Percentiles rank a stretch among this genome's conserved stretches.
phyloP scores from a whole-genome alignment of 2,329 filamentous ascomycete genomes.

The Canariomyces notabilis region DNA sequence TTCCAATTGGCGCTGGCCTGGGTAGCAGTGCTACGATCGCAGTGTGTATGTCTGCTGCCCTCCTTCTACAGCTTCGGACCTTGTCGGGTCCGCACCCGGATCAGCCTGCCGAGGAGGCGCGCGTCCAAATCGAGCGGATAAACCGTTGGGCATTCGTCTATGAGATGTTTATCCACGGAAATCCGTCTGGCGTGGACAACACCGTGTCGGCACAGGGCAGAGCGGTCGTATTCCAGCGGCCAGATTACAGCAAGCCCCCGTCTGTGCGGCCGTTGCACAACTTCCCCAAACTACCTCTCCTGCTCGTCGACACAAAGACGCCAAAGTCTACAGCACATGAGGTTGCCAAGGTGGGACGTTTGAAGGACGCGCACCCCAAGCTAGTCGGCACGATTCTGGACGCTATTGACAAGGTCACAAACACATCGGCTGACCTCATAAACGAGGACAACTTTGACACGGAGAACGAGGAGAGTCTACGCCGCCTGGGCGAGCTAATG shows the following conservation, averaged over 20 bases:
- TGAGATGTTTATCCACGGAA: conserved; percentile 96
- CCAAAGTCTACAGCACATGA: conserved; percentile 79
- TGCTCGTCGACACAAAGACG: conserved; percentile 86
- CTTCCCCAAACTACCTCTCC: conserved; percentile 86
- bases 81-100: conserved; percentile 88
- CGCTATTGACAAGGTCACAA: conserved; percentile 71
- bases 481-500: conserved; percentile 79
- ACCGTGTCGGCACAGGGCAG: conserved; percentile 92
- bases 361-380: conserved; percentile 67
- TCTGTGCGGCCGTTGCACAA: conserved; percentile 70
- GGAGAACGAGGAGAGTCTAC: conserved; percentile 57
- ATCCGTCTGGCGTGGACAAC: conserved; percentile 94
- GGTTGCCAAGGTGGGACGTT: conserved; percentile 74
- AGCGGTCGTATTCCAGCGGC: conserved; percentile 83
- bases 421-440: conserved; percentile 50
- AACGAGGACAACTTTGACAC: conserved; percentile 62
- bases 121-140: conserved; percentile 86
- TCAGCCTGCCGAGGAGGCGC: conserved; percentile 81
- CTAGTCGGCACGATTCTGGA: conserved; percentile 78
- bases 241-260: conserved; percentile 72
- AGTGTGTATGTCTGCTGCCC: conserved; percentile 78
- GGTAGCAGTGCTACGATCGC: conserved; percentile 93
- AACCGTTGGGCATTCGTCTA: conserved; percentile 97
- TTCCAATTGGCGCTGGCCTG: conserved; percentile 85
- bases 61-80: conserved; percentile 82